Evolutionary conservation across 2,329 filamentous ascomycete genomes (phyloP).

Genomic region (Alternaria ventricosa): DNA sequence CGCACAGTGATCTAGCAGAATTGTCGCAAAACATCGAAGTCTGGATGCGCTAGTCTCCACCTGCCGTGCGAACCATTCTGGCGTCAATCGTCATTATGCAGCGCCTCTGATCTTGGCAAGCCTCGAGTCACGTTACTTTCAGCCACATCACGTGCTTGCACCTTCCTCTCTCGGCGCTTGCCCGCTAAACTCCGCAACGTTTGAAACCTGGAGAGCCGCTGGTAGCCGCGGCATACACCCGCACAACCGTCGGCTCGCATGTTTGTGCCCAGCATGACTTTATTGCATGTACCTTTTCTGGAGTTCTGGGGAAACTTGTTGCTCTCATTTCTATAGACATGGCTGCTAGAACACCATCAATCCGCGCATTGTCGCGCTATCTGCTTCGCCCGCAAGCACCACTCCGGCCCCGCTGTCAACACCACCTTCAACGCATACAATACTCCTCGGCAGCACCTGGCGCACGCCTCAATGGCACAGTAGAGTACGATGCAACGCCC

Average conservation of each 20-base stretch:
- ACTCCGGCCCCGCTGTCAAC: constrained; percentile 30
- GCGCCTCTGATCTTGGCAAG: background rate
- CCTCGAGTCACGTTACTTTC: background rate
- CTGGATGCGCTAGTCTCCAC: constrained; percentile 8
- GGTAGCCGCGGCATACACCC: constrained; percentile 23
- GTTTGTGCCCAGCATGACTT: constrained; percentile 12
- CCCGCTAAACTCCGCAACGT: constrained; percentile 12
- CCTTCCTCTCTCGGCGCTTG: background rate
- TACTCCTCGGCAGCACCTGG: constrained; percentile 59
- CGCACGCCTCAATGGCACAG: constrained; percentile 78
- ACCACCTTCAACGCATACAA: constrained; percentile 28
- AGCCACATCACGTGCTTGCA: constrained; percentile 2
- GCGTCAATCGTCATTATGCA: constrained; percentile 18
- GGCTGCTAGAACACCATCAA: constrained; percentile 38
- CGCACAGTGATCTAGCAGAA: background rate
- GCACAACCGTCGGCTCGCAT: constrained; percentile 19
- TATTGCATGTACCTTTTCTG: background rate
- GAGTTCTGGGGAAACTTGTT: background rate
- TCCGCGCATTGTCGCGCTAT: constrained; percentile 40
- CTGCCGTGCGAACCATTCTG: constrained; percentile 9
- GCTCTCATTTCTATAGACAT: constrained; percentile 20
- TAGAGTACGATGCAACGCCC: constrained; percentile 84
- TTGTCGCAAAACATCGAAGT: background rate
- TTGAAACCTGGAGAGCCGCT: constrained; percentile 26
- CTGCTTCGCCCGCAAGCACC: constrained; percentile 38